Evolutionary conservation across 495 filamentous ascomycete species (phyloP).

Genomic region (Neurospora sublineolata): DNA sequence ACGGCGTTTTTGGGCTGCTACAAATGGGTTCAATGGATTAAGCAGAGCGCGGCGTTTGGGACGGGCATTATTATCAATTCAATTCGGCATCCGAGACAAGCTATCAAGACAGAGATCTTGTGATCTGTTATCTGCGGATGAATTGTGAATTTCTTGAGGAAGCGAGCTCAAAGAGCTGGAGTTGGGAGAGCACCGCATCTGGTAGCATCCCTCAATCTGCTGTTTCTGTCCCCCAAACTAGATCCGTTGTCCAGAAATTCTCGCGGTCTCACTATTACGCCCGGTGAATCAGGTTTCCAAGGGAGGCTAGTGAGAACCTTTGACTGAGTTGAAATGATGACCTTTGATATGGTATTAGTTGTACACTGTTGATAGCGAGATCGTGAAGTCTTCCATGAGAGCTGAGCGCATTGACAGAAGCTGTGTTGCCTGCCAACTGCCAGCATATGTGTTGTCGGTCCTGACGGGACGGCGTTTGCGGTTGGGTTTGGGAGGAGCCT

Average conservation of each 20-base stretch:
- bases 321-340: background rate
- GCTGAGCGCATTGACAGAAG: background rate
- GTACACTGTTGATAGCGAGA: background rate
- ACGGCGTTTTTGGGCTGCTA: conserved; percentile 3
- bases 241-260: background rate
- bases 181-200: background rate
- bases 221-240: background rate
- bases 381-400: background rate
- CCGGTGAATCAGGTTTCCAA: background rate
- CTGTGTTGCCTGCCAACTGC: background rate
- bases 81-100: background rate
- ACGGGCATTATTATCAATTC: background rate
- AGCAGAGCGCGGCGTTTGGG: background rate
- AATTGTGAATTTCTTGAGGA: background rate
- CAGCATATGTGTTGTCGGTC: background rate
- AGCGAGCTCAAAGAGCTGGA: background rate
- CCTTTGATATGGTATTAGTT: background rate
- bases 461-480: background rate
- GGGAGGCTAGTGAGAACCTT: background rate
- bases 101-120: background rate
- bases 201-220: background rate
- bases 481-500: background rate
- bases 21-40: background rate
- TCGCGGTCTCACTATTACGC: background rate
- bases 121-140: background rate